Percentiles rank a stretch among this genome's conserved stretches.
These are phyloP conservation scores for Sistotremastrum suecicum DNA, from an alignment of 768 basidiomycete species.

Conservation along the genomic window DNA sequence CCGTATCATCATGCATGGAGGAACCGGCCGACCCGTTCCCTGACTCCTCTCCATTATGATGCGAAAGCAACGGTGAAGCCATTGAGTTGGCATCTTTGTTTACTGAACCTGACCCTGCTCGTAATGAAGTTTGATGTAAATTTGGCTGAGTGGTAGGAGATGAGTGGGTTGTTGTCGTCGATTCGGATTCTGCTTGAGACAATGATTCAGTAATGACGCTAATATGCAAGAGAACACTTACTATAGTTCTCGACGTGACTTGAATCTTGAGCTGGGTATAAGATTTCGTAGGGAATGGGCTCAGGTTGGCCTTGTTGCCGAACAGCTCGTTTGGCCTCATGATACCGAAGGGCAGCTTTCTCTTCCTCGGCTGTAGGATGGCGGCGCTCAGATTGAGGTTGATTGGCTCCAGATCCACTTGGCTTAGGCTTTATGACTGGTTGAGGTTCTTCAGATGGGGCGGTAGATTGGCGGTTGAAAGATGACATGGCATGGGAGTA, in stretches of 20 bases:
- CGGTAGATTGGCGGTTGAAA: constrained; percentile 11
- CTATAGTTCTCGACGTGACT: background rate
- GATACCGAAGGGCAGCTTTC: constrained; percentile 49
- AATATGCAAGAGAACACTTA: background rate
- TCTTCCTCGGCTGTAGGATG: constrained; percentile 56
- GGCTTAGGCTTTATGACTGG: constrained; percentile 12
- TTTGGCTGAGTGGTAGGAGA: too few relatives aligned
- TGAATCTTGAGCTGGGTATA: constrained; percentile 26
- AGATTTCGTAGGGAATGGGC: constrained; percentile 48
- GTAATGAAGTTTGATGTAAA: too few relatives aligned
- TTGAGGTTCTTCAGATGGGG: constrained; percentile 1
- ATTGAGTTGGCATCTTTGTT: too few relatives aligned
- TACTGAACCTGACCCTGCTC: too few relatives aligned
- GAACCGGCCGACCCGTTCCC: too few relatives aligned
- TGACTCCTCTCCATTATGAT: too few relatives aligned
- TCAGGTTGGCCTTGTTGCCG: constrained; percentile 31
- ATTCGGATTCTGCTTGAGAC: too few relatives aligned
- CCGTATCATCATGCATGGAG: too few relatives aligned
- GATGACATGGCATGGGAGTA: constrained; percentile 33
- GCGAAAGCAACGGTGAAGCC: too few relatives aligned
- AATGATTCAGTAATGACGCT: background rate
- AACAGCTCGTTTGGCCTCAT: constrained; percentile 60
- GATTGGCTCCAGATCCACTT: constrained; percentile 13
- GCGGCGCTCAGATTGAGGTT: constrained; percentile 7
- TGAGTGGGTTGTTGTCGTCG: too few relatives aligned